Conservation (phyloP, 2,329 filamentous ascomycete species). For the Ceratocystis cubensis region DNA sequence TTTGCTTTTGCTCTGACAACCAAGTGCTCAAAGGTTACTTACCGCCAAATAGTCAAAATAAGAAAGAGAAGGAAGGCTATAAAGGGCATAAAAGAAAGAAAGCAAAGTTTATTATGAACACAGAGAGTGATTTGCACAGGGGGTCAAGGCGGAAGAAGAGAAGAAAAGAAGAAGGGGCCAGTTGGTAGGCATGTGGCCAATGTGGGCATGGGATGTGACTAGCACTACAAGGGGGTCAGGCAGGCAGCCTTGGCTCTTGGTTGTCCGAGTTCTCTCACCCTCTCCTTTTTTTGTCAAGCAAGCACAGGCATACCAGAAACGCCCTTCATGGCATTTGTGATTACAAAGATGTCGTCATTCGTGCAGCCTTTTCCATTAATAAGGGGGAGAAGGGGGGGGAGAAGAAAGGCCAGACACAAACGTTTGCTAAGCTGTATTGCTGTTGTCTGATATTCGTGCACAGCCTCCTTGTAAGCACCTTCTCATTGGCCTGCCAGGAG, state of each 20-base stretch:
- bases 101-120: neutral
- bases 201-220: neutral
- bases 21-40: too few species aligned
- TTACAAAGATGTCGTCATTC: constrained; percentile 1
- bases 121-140: neutral
- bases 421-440: neutral
- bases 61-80: too few species aligned
- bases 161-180: neutral
- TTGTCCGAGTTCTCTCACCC: neutral
- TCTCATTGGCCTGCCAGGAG: too few species aligned
- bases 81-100: neutral
- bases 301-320: too few species aligned
- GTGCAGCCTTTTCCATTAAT: neutral
- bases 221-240: neutral
- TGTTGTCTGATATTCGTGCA: neutral
- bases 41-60: too few species aligned
- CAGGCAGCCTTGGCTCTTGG: neutral
- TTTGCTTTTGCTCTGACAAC: too few species aligned
- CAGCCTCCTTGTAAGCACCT: neutral
- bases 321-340: too few species aligned
- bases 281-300: neutral
- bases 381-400: neutral
- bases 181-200: neutral
- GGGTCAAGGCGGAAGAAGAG: constrained; percentile 1
- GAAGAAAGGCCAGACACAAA: too few species aligned